phyloP scores from a whole-genome alignment of 148 eudicot species.

The Dysphania ambrosioides region DNA sequence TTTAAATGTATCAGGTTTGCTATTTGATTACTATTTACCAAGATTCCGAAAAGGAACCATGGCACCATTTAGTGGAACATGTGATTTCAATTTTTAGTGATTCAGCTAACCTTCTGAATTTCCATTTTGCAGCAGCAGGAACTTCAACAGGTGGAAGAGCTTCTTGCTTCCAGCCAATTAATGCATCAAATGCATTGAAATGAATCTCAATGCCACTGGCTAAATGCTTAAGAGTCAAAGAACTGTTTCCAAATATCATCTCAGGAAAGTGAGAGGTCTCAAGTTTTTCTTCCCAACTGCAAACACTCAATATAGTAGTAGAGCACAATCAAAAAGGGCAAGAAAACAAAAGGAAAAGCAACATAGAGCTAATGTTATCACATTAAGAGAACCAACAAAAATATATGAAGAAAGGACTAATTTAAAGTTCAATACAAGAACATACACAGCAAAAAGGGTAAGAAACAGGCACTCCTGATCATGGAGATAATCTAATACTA shows the following conservation, averaged over 20 bases:
- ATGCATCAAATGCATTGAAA: constrained; percentile 88
- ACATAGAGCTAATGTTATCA: background rate
- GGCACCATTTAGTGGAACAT: background rate
- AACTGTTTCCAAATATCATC: constrained; percentile 87
- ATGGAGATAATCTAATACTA: background rate
- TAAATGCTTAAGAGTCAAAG: constrained; percentile 66
- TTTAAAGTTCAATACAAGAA: background rate
- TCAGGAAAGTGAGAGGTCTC: constrained; percentile 88
- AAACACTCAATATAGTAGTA: constrained; percentile 15
- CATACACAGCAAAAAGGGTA: background rate
- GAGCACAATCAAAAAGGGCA: constrained; percentile 4
- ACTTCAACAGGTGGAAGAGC: constrained; percentile 93
- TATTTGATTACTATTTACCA: background rate
- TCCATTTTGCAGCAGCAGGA: constrained; percentile 97
- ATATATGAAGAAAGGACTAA: background rate
- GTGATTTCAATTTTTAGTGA: background rate
- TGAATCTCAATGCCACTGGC: constrained; percentile 60
- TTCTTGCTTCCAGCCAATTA: constrained; percentile 82
- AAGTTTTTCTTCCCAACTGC: constrained; percentile 94
- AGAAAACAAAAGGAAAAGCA: background rate
- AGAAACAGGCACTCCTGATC: background rate
- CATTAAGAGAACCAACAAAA: background rate
- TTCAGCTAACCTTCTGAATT: constrained; percentile 63
- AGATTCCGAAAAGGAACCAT: too few relatives aligned
- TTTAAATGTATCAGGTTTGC: background rate